Evolutionary conservation across 1,284 basidiomycete genomes (phyloP).

Genomic region (Agaricales sp.): DNA sequence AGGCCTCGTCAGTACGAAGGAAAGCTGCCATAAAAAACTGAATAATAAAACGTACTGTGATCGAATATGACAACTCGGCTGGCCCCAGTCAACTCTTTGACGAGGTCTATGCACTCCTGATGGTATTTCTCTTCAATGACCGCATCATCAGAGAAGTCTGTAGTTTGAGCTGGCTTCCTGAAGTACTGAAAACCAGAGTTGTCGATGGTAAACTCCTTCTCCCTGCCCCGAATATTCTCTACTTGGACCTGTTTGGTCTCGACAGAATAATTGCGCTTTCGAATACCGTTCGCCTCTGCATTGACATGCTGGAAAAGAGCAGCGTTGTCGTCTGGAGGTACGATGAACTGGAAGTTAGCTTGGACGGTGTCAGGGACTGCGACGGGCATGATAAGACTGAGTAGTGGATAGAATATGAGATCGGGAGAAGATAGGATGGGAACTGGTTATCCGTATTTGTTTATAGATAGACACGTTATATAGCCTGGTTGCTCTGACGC

Average conservation of each 20-base stretch:
- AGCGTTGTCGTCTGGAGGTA: too few relatives aligned
- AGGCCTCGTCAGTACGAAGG: not conserved
- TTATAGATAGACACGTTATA: too few relatives aligned
- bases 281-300: too few relatives aligned
- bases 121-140: constrained; percentile 46
- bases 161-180: constrained; percentile 30
- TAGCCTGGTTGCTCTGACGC: too few relatives aligned
- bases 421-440: too few relatives aligned
- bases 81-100: constrained; percentile 53
- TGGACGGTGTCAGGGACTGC: too few relatives aligned
- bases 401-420: too few relatives aligned
- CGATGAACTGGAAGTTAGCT: too few relatives aligned
- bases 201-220: constrained; percentile 37
- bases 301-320: too few relatives aligned
- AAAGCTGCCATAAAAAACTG: not conserved
- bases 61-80: constrained; percentile 50
- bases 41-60: constrained; percentile 39
- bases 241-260: constrained; percentile 35
- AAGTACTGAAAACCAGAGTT: constrained; percentile 41
- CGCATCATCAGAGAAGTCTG: constrained; percentile 32
- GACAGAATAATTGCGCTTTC: too few relatives aligned
- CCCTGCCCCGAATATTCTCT: constrained; percentile 47
- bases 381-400: too few relatives aligned
- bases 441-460: too few relatives aligned
- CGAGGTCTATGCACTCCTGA: constrained; percentile 43